phyloP scores from a whole-genome alignment of 495 filamentous ascomycete genomes.

The Neurospora sp. region DNA sequence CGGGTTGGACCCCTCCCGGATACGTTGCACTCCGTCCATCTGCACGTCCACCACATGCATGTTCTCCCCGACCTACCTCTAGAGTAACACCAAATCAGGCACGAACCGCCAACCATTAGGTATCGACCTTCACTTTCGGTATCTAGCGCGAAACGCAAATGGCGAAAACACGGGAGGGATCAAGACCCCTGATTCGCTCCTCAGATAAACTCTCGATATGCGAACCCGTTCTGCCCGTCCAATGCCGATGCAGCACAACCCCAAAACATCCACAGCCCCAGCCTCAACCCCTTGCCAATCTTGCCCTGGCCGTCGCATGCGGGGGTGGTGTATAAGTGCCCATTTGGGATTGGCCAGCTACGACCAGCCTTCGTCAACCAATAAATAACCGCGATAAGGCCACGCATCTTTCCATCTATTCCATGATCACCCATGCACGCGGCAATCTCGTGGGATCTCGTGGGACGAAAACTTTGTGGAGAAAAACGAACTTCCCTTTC shows the following conservation, averaged over 20 bases:
- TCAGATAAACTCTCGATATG: background rate
- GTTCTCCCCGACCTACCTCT: background rate
- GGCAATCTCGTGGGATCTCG: background rate
- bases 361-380: background rate
- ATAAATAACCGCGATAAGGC: constrained; percentile 4
- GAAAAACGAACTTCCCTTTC: background rate
- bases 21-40: background rate
- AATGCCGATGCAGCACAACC: constrained; percentile 7
- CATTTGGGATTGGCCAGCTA: background rate
- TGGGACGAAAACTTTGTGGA: background rate
- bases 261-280: background rate
- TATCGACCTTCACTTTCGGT: background rate
- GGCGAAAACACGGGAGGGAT: background rate
- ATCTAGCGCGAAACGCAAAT: background rate
- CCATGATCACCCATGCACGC: background rate
- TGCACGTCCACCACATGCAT: background rate
- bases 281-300: background rate
- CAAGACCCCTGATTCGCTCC: background rate
- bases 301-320: background rate
- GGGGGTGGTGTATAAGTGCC: background rate
- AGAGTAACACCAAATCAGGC: background rate
- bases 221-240: background rate
- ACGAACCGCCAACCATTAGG: background rate
- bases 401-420: constrained; percentile 6
- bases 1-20: background rate